Conservation (phyloP, 768 basidiomycete genomes). For the Boletales sp. region DNA sequence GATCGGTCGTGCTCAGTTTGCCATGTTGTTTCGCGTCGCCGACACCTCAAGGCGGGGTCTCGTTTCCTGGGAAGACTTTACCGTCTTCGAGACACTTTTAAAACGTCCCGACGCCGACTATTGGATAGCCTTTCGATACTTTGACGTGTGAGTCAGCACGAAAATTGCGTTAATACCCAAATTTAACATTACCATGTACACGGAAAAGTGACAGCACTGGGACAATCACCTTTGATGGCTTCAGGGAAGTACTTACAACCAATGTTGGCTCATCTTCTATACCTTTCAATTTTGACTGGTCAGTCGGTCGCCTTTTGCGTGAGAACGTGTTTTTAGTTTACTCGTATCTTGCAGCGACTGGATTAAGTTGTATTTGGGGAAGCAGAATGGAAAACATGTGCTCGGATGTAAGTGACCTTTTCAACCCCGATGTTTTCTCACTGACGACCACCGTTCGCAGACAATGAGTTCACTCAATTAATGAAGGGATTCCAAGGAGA, state of each 20-base stretch:
- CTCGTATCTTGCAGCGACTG: constrained; percentile 61
- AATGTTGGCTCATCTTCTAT: constrained; percentile 77
- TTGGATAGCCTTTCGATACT: constrained; percentile 94
- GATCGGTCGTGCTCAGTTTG: constrained; percentile 86
- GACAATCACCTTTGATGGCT: constrained; percentile 89
- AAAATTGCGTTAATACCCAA: neutral
- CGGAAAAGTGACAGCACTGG: constrained; percentile 90
- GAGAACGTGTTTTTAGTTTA: constrained; percentile 2
- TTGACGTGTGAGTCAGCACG: constrained; percentile 74
- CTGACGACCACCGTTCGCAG: constrained; percentile 35
- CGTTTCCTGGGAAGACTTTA: constrained; percentile 94
- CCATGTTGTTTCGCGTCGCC: constrained; percentile 85
- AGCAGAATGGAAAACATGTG: constrained; percentile 86
- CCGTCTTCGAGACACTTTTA: constrained; percentile 88
- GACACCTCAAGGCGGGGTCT: constrained; percentile 73
- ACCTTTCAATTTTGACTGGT: constrained; percentile 96
- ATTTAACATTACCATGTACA: constrained; percentile 6
- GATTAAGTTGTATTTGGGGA: constrained; percentile 94
- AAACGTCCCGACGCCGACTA: constrained; percentile 97
- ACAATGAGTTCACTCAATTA: constrained; percentile 95
- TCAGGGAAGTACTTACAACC: constrained; percentile 86
- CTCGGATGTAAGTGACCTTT: constrained; percentile 69
- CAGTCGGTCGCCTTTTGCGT: constrained; percentile 12
- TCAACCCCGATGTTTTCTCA: neutral
- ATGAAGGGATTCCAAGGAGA: constrained; percentile 99